Percentiles rank a stretch among this genome's conserved stretches.
Conservation (phyloP, 257 asterid species). For the Mentha longifolia region DNA sequence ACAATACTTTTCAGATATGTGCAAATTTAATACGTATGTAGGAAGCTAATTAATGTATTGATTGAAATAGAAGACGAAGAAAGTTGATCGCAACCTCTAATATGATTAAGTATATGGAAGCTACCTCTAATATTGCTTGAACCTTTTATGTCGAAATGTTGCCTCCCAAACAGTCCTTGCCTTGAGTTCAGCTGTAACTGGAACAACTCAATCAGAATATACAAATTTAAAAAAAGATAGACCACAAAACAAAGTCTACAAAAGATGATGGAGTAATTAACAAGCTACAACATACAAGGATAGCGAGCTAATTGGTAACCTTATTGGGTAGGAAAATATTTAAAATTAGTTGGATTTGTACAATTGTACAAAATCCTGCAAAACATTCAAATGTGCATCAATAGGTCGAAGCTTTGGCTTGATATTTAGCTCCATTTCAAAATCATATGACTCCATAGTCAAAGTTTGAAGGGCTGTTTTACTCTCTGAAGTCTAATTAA, state of each 20-base stretch:
- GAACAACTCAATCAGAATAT: slow-evolving; percentile 27
- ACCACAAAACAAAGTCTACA: background rate
- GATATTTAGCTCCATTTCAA: background rate
- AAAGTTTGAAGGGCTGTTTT: background rate
- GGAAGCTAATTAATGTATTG: slow-evolving; percentile 13
- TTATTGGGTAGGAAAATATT: background rate
- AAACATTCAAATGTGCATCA: background rate
- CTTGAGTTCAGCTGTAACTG: slow-evolving; percentile 53
- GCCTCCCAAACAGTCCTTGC: slow-evolving; percentile 44
- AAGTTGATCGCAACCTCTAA: slow-evolving; percentile 17
- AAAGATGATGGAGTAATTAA: background rate
- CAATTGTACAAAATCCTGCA: background rate
- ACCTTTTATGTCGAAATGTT: slow-evolving; percentile 36
- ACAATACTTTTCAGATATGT: slow-evolving; percentile 9
- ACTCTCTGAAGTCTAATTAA: slow-evolving; percentile 11
- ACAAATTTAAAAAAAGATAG: slow-evolving; percentile 30
- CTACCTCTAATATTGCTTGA: slow-evolving; percentile 55
- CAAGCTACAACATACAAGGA: background rate
- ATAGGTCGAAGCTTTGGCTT: background rate
- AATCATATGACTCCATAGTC: background rate
- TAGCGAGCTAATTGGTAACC: background rate
- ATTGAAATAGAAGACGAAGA: slow-evolving; percentile 6
- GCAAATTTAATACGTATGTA: background rate
- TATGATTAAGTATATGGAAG: slow-evolving; percentile 26
- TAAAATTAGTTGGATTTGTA: background rate